Evolutionary conservation across 768 basidiomycete genomes (phyloP), one percentile per base, ranked within the genome.

Genomic region (Boletus eberwhitei): DNA sequence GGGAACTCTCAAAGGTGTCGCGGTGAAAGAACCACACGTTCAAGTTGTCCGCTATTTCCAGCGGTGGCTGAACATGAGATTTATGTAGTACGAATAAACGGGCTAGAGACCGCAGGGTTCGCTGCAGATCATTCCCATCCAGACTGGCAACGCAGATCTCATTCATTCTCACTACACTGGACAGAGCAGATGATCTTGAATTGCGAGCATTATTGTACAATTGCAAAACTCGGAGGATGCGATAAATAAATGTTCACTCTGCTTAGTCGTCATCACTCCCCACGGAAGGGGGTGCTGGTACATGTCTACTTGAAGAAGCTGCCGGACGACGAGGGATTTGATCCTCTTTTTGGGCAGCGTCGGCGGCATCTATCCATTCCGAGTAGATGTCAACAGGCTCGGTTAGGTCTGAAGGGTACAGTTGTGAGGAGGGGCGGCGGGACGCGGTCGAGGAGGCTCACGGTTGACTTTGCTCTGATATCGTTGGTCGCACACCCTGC

Each of bases 351-450:
- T 90, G 86, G 34, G 89, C 90, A 9, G 87, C 86, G 67, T 92
- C 90, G 7, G 89, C 88, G 46, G 90, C 90, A 67, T 92, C 90
- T 58, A 93, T 90, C 91, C 91, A 93, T 66, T 91, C 89, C 8
- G 90, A 91, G 68, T 92, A 93, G 31, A 93, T 89, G 70, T 93
- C 91, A 53, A 93, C 84, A 16, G 91, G 83, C 61, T 93, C 91
- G 1, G 90, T 91, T 49, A 93, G 76, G 69, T 93, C 91, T 94
- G 66, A 48, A 56, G 46, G 50, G 37, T 34, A 59, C 36, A 40
- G n/a, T n/a, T 11, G 54, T 54, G 62, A 70, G 53, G 47, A 35
- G 62, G 50, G 16, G 34, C 38, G 4, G 21, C 26, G 47, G 38
- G 44, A 32, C 13, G 26, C 3, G n/a, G 29, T 39, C 45, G 51